A percentile compares a stretch with the other conserved stretches of the same genome.
Conservation (phyloP, 2,329 filamentous ascomycete genomes). For the Trichoderma endophyticum region DNA sequence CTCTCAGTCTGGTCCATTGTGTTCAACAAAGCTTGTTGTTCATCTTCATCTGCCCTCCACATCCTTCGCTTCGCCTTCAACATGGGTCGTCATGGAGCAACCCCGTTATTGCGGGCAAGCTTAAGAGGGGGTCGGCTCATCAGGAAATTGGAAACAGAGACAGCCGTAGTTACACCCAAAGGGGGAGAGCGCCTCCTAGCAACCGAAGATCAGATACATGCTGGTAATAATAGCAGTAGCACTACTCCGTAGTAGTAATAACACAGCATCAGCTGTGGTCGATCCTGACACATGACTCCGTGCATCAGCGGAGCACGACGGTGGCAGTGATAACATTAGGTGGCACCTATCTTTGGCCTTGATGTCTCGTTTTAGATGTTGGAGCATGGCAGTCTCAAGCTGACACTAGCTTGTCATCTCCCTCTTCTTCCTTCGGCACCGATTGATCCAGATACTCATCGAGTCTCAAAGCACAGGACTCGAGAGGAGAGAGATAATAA, state of each 20-base stretch:
- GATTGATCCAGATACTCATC: neutral
- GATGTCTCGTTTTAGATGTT: neutral
- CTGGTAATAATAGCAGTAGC: neutral
- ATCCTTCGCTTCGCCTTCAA: neutral
- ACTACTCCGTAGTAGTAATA: neutral
- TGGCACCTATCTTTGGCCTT: neutral
- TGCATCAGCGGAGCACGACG: slow-evolving; percentile 6
- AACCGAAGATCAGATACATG: slow-evolving; percentile 9
- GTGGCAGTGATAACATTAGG: neutral
- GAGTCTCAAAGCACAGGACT: neutral
- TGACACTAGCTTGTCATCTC: neutral
- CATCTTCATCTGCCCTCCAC: neutral
- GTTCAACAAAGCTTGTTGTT: neutral
- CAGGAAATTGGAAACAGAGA: slow-evolving; percentile 22
- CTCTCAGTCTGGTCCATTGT: neutral
- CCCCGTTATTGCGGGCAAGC: neutral
- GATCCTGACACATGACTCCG: slow-evolving; percentile 10
- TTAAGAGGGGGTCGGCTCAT: neutral
- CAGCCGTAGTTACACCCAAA: slow-evolving; percentile 10
- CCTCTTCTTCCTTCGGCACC: too few species aligned
- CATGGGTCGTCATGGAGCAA: neutral
- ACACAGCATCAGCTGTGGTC: neutral
- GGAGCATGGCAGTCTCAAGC: neutral
- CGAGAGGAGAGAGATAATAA: neutral
- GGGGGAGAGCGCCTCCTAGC: neutral